phyloP scores from a whole-genome alignment of 2,329 filamentous ascomycete genomes.

The Mycosphaerella arachidis region DNA sequence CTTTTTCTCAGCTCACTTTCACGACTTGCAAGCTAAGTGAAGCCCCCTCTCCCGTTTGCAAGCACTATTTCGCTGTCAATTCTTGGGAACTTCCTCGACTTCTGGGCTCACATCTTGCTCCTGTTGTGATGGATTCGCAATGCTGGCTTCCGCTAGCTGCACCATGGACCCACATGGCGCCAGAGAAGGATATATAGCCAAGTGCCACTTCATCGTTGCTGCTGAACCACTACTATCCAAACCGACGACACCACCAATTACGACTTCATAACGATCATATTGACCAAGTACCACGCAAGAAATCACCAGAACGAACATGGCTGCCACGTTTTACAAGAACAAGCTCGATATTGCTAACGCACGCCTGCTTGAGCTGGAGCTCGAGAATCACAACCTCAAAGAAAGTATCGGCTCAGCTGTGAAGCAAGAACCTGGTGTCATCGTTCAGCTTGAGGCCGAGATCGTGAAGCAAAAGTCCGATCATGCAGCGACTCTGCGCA shows the following conservation, averaged over 20 bases:
- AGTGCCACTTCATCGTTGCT: not conserved
- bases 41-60: not conserved
- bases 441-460: not conserved
- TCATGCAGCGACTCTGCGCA: not conserved
- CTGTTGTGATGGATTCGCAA: not conserved
- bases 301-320: not conserved
- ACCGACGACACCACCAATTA: not conserved
- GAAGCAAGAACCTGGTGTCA: not conserved
- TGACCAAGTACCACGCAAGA: not conserved
- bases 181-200: not conserved
- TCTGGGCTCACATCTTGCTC: not conserved
- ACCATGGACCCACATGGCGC: not conserved
- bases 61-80: not conserved
- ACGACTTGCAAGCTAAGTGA: not conserved
- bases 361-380: not conserved
- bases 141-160: not conserved
- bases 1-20: not conserved
- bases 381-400: not conserved
- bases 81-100: not conserved
- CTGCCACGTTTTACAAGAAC: not conserved
- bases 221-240: not conserved
- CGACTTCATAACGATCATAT: not conserved
- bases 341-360: not conserved
- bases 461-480: not conserved
- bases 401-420: not conserved